phyloP scores from a whole-genome alignment of 1,139 yeast genomes.

The Kurtzmaniella quercitrusa region DNA sequence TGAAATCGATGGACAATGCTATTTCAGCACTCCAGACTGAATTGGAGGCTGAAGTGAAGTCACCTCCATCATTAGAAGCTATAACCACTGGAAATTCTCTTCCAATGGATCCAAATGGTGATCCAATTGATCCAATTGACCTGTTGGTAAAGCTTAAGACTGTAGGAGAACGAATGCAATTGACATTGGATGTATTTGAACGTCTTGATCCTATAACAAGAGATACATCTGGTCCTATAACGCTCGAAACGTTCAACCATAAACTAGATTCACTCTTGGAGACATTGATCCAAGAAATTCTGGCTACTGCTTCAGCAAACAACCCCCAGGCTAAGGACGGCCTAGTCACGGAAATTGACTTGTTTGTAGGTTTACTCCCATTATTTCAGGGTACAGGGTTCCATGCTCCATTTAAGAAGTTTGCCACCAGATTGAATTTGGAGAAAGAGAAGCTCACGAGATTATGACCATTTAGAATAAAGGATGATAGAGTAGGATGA shows the following conservation, averaged over 20 bases:
- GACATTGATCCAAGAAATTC: not conserved
- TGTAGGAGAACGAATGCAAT: slow-evolving; percentile 1
- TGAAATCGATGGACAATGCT: slow-evolving; percentile 55
- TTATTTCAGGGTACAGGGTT: slow-evolving; percentile 50
- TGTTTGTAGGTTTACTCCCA: slow-evolving; percentile 44
- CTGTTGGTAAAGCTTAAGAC: slow-evolving; percentile 4
- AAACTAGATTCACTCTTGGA: not conserved
- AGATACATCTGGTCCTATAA: not conserved
- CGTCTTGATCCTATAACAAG: not conserved
- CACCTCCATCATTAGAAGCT: not conserved
- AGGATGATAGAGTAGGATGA: too few species aligned
- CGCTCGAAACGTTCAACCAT: not conserved
- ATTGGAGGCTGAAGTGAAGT: slow-evolving; percentile 19
- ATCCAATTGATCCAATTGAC: slow-evolving; percentile 1
- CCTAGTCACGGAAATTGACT: slow-evolving; percentile 17
- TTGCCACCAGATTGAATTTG: slow-evolving; percentile 28
- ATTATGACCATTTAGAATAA: slow-evolving; percentile 1
- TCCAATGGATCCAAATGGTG: too few species aligned
- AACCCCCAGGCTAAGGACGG: not conserved
- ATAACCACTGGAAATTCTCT: not conserved
- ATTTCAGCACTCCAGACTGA: slow-evolving; percentile 53
- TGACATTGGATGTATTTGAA: slow-evolving; percentile 4
- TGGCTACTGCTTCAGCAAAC: not conserved
- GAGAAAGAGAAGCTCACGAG: slow-evolving; percentile 30
- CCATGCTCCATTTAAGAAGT: slow-evolving; percentile 41